phyloP scores from a whole-genome alignment of 768 basidiomycete genomes.

The Tephrocybe sp. region DNA sequence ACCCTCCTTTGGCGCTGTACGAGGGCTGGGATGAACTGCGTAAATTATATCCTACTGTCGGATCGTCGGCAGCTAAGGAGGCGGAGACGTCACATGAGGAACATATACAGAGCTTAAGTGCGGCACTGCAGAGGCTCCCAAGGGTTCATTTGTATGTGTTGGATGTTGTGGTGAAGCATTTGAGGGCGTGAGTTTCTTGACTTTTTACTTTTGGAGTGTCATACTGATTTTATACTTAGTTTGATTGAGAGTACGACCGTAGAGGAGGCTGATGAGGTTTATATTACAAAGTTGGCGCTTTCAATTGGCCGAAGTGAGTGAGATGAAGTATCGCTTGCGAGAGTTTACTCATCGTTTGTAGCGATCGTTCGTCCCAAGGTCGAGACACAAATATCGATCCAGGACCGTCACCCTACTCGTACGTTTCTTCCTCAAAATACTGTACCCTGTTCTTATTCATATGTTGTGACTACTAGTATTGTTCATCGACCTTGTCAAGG shows the following conservation, averaged over 20 bases:
- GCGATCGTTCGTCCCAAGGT: slow-evolving; percentile 80
- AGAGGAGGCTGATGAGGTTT: slow-evolving; percentile 78
- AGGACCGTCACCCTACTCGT: slow-evolving; percentile 87
- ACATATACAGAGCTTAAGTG: slow-evolving; percentile 59
- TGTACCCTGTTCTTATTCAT: neutral
- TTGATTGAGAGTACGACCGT: slow-evolving; percentile 67
- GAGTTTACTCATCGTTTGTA: slow-evolving; percentile 29
- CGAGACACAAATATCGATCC: slow-evolving; percentile 84
- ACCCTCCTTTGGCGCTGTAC: slow-evolving; percentile 82
- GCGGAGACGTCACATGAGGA: slow-evolving; percentile 56
- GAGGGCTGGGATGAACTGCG: slow-evolving; percentile 93
- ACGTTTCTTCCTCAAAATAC: slow-evolving; percentile 23
- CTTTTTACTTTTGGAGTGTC: neutral
- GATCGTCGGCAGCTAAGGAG: slow-evolving; percentile 52
- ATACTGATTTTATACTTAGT: slow-evolving; percentile 33
- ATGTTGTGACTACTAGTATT: slow-evolving; percentile 48
- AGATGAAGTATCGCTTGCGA: no score
- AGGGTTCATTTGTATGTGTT: slow-evolving; percentile 80
- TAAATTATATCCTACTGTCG: slow-evolving; percentile 80
- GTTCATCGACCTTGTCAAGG: slow-evolving; percentile 81
- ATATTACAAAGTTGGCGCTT: slow-evolving; percentile 83
- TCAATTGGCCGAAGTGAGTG: slow-evolving; percentile 85
- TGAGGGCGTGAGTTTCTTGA: slow-evolving; percentile 55
- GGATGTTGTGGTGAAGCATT: slow-evolving; percentile 74
- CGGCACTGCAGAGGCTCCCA: slow-evolving; percentile 69